A percentile compares a stretch with the other conserved stretches of the same genome.
Conservation (phyloP, 805 yeast species). For the Saturnispora gosingensis region DNA sequence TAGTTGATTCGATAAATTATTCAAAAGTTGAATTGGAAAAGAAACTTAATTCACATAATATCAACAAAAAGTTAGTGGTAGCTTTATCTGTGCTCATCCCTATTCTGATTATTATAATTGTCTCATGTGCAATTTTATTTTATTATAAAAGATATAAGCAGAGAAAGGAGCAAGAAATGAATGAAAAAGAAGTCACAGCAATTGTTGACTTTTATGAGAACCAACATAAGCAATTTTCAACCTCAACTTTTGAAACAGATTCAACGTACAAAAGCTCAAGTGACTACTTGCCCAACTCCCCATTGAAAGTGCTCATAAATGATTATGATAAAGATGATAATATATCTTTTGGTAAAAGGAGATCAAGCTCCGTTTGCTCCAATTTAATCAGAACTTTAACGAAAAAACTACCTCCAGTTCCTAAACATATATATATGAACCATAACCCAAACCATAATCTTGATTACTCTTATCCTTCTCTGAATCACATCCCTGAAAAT, state of each 20-base stretch:
- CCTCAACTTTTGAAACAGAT: conserved; percentile 15
- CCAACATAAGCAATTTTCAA: conserved; percentile 17
- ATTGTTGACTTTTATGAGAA: conserved; percentile 27
- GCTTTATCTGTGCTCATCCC: conserved; percentile 41
- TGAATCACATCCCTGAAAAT: conserved; percentile 16
- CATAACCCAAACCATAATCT: conserved; percentile 8
- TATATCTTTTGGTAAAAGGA: conserved; percentile 31
- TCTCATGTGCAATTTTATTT: conserved; percentile 23
- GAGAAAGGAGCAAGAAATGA: conserved; percentile 21
- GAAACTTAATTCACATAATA: conserved; percentile 6
- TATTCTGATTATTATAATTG: conserved; percentile 28
- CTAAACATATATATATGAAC: conserved; percentile 7
- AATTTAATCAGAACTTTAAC: conserved; percentile 1
- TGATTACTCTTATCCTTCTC: conserved; percentile 8
- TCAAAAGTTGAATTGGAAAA: conserved; percentile 14
- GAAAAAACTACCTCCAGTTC: conserved; percentile 9
- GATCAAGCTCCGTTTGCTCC: neutral
- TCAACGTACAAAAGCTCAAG: conserved; percentile 7
- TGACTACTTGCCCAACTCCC: conserved; percentile 8
- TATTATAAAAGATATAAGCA: conserved; percentile 23
- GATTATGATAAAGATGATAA: conserved; percentile 32
- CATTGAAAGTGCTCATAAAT: conserved; percentile 20
- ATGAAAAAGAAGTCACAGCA: conserved; percentile 23
- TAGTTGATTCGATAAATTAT: conserved; percentile 27
- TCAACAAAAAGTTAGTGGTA: conserved; percentile 29